A percentile compares a stretch with the other conserved stretches of the same genome.
These are phyloP conservation scores for Rubroboletus satanas DNA, from an alignment of 768 basidiomycete species.

Conservation along the genomic window DNA sequence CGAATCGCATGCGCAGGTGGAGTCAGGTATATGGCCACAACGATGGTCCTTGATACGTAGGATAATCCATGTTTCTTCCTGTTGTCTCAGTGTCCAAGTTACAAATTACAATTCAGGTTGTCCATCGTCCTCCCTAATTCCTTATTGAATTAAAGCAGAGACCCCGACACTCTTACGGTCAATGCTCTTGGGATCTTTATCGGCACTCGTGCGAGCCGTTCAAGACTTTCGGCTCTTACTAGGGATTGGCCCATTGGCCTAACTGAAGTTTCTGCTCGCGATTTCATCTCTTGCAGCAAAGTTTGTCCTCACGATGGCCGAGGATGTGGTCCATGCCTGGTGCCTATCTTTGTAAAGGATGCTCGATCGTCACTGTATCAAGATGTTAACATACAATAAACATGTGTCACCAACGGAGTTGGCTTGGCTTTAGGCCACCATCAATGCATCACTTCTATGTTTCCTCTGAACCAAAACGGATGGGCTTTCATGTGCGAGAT, in stretches of 20 bases:
- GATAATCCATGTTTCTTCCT: not conserved
- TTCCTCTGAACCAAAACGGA: conserved; percentile 29
- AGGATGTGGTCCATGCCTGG: not conserved
- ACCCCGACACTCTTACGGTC: not conserved
- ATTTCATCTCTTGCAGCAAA: not conserved
- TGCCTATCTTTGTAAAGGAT: not conserved
- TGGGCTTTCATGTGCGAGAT: conserved; percentile 26
- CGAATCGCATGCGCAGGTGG: not conserved
- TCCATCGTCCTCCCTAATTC: not conserved
- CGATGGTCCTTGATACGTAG: not conserved
- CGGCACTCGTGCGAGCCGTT: not conserved
- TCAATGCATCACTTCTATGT: conserved; percentile 22
- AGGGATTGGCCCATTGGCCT: not conserved
- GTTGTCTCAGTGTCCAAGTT: not conserved
- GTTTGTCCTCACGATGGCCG: not conserved
- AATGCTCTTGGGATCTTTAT: not conserved
- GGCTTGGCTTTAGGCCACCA: not conserved
- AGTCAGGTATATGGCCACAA: not conserved
- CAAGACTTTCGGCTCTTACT: not conserved
- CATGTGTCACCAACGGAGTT: not conserved
- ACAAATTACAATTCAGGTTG: not conserved
- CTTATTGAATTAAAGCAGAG: not conserved
- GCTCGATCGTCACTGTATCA: not conserved
- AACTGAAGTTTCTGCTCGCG: not conserved
- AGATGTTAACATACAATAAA: not conserved